Conservation (phyloP, 1,139 yeast species). For the Saccharomyces pastorianus region DNA sequence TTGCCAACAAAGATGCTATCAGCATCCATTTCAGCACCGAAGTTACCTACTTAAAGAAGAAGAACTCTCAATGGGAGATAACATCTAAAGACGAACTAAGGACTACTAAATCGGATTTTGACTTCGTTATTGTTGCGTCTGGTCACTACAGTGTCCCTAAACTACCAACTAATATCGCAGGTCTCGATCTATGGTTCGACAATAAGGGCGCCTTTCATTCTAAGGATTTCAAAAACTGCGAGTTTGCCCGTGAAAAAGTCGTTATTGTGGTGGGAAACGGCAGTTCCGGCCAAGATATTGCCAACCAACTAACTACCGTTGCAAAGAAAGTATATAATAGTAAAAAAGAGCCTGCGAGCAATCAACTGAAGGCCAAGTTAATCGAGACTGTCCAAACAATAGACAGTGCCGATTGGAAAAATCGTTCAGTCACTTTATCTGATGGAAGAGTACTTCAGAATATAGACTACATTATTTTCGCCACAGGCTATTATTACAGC, state of each 20-base stretch:
- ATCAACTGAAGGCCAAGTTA: conserved; percentile 26
- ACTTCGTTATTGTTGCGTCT: conserved; percentile 44
- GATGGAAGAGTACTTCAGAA: conserved; percentile 37
- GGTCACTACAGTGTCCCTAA: conserved; percentile 50
- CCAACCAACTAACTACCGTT: conserved; percentile 41
- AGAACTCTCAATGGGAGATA: conserved; percentile 16
- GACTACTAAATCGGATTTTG: conserved; percentile 33
- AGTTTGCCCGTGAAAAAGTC: conserved; percentile 35
- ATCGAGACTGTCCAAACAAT: conserved; percentile 23
- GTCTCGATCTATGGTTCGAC: conserved; percentile 39
- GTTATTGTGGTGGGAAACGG: conserved; percentile 56
- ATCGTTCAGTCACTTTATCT: conserved; percentile 29
- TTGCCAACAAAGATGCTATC: conserved; percentile 11
- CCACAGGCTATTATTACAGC: conserved; percentile 54
- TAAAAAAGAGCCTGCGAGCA: conserved; percentile 26
- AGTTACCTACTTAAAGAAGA: conserved; percentile 14
- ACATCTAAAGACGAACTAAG: conserved; percentile 3
- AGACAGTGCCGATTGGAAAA: conserved; percentile 32
- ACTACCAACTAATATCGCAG: conserved; percentile 39
- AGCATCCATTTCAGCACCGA: conserved; percentile 14
- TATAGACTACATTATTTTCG: conserved; percentile 48
- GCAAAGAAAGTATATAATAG: conserved; percentile 42
- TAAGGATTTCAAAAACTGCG: conserved; percentile 47
- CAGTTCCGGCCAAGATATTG: conserved; percentile 54
- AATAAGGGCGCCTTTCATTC: conserved; percentile 52